Base-by-base conservation (phyloP, 768 basidiomycete genomes). In the Suillus placidus region DNA sequence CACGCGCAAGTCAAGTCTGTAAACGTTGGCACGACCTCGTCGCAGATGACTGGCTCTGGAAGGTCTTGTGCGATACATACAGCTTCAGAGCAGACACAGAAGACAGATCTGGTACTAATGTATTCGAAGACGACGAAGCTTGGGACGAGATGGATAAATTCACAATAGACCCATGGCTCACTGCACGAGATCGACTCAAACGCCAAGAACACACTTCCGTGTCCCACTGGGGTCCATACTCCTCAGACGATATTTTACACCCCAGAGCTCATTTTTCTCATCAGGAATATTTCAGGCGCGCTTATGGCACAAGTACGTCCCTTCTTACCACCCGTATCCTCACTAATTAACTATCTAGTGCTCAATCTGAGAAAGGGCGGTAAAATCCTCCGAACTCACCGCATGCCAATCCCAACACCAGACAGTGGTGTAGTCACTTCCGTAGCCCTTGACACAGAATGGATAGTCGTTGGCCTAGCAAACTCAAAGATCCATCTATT, bases 381-480 rank as follows among this genome's bases (percentile, higher is more conserved):
- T 2, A 82, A 81, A 9, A 74, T 94, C 4, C 81, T 96, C 10
- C 86, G 87, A 5, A 82, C 86, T 0, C 92, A 93, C 72, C 83
- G 84, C 34, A 80, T 86, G 49, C 76, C 80, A 16, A 77, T 80
- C 60, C 69, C 76, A 40, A 76, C 76, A 47, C 76, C 77, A 5
- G 83, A 84, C 47, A 71, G 86, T 42, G 89, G 88, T 18, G 90
- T 93, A 37, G 92, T 98, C 34, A 97, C 97, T 0, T 93, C 91
- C 5, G 83, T 96, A 26, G 93, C 95, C 0, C 80, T 98, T 58
- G 93, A 97, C 76, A 77, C 82, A 14, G 86, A 91, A 54, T 93
- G 90, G 85, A 87, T 98, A 72, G 89, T 97, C 54, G 90, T 95
- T 23, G 95, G 94, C 1, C 89, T 97, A 69, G 92, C 93, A 10